These are phyloP conservation scores for Trichoderma harzianum DNA, from an alignment of 2,329 filamentous ascomycete species.

Conservation along the genomic window DNA sequence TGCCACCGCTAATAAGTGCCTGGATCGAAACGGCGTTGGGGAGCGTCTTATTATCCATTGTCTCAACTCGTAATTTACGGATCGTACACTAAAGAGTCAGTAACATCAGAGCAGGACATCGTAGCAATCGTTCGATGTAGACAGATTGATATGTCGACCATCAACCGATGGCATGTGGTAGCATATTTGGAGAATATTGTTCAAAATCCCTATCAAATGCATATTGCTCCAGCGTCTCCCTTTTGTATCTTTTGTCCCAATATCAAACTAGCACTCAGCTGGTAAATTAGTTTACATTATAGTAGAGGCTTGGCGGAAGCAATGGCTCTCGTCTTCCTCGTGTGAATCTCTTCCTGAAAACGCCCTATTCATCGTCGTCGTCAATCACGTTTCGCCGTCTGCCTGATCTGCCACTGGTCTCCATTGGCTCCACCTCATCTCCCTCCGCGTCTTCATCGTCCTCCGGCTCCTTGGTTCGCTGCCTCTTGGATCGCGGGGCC, in stretches of 20 bases:
- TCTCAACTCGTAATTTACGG: background rate
- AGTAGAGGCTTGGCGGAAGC: background rate
- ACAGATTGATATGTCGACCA: background rate
- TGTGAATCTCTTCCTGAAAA: background rate
- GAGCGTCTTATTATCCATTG: background rate
- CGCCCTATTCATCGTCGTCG: conserved; percentile 47
- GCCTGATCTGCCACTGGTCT: conserved; percentile 40
- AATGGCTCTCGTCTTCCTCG: background rate
- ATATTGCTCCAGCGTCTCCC: background rate
- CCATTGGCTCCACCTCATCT: conserved; percentile 48
- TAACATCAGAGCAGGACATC: background rate
- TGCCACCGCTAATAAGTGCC: background rate
- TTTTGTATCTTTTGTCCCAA: background rate
- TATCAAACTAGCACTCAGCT: background rate
- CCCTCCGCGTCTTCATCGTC: conserved; percentile 54
- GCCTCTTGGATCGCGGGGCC: conserved; percentile 45
- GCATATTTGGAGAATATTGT: background rate
- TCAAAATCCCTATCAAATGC: background rate
- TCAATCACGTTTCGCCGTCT: conserved; percentile 57
- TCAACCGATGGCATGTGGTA: background rate
- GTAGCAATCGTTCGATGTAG: background rate
- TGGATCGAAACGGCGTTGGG: background rate
- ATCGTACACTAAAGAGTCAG: background rate
- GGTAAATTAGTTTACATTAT: background rate
- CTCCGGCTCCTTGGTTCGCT: conserved; percentile 49